These are phyloP conservation scores for Fusarium neocosmosporiellum DNA, from an alignment of 2,329 filamentous ascomycete genomes.

Conservation along the genomic window DNA sequence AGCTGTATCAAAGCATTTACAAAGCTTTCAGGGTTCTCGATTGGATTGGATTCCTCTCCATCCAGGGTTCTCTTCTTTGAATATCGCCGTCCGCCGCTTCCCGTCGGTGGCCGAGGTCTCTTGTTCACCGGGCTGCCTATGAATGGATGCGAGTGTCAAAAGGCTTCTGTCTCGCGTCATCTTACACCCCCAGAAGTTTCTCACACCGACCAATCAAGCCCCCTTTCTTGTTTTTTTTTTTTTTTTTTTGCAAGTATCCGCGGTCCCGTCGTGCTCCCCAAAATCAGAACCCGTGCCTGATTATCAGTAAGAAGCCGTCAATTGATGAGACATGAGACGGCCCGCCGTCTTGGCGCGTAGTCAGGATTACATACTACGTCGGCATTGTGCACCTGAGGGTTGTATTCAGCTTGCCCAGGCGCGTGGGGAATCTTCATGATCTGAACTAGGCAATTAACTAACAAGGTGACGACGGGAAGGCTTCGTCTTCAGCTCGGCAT, in stretches of 20 bases:
- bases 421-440: slow-evolving; percentile 1
- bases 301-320: neutral
- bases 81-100: slow-evolving; percentile 38
- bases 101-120: slow-evolving; percentile 34
- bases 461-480: neutral
- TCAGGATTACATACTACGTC: slow-evolving; percentile 6
- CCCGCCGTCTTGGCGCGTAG: neutral
- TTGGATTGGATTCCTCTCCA: slow-evolving; percentile 12
- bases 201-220: neutral
- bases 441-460: neutral
- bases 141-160: neutral
- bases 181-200: neutral
- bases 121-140: neutral
- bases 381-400: neutral
- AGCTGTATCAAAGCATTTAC: slow-evolving; percentile 2
- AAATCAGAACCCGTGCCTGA: neutral
- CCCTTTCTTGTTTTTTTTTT: neutral
- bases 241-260: neutral
- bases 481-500: slow-evolving; percentile 17
- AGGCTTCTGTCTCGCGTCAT: neutral
- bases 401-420: neutral
- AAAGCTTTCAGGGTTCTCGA: slow-evolving; percentile 11
- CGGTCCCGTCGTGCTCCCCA: neutral
- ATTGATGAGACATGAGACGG: slow-evolving; percentile 3
- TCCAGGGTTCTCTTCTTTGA: neutral